Conservation (phyloP, 176 grass and related monocot genomes). For the sorghum (Sorghum bicolor) region DNA sequence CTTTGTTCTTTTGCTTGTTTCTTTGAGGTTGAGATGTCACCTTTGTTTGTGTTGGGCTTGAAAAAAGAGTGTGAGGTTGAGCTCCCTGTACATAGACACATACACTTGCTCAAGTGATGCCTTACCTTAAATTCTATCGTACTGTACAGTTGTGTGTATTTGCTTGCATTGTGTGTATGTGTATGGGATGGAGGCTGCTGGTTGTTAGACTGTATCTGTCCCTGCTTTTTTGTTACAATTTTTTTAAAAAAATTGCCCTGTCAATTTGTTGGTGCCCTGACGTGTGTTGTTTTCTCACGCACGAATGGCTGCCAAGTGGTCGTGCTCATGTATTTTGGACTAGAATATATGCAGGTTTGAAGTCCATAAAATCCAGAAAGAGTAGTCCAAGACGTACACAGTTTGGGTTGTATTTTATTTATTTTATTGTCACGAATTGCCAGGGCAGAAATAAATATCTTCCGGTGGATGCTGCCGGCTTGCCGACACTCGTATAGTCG, state of each 20-base stretch:
- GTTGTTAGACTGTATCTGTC: slow-evolving; percentile 42
- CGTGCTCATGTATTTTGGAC: slow-evolving; percentile 24
- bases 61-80: slow-evolving; percentile 48
- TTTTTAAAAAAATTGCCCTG: slow-evolving; percentile 14
- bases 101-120: slow-evolving; percentile 34
- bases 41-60: slow-evolving; percentile 30
- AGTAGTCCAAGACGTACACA: not conserved
- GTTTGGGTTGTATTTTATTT: not conserved
- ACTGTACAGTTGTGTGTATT: not conserved
- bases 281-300: slow-evolving; percentile 26
- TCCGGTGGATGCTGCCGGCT: not conserved
- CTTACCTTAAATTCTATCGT: slow-evolving; percentile 30
- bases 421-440: not conserved
- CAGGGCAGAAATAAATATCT: not conserved
- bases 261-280: slow-evolving; percentile 37
- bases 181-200: not conserved
- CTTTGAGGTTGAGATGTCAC: slow-evolving; percentile 43
- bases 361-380: not conserved
- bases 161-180: not conserved
- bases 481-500: slow-evolving; percentile 3
- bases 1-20: not conserved
- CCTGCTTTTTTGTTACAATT: slow-evolving; percentile 25
- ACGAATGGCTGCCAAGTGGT: slow-evolving; percentile 21
- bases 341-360: not conserved
- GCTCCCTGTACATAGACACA: slow-evolving; percentile 41